Evolutionary conservation across 805 yeast species (phyloP), one percentile per base, ranked within the genome.

Genomic region (Sugiyamaella mastotermitis): DNA sequence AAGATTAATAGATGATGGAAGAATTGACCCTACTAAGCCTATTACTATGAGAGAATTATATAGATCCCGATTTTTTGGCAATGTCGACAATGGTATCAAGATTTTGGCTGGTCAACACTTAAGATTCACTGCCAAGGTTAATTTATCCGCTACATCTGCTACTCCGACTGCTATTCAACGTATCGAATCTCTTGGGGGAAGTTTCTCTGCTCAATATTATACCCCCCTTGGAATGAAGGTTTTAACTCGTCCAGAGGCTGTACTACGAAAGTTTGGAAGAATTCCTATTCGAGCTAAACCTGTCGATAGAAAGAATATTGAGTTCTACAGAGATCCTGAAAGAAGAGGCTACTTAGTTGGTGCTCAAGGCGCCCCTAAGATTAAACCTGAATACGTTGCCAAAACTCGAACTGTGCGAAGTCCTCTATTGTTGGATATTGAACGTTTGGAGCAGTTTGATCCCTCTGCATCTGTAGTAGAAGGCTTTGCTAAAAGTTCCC

Each of bases 271-370:
- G 52, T 79, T 77, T 55, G 95, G 94, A 13, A 76, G 86, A 47
- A 59, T 88, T 11, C 97, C 97, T 31, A 58, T 85, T 48, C 78
- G 75, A 37, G 87, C 97, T 1, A 76, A 87, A 60, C 98, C 98
- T 10, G 81, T 80, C 6, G 78, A 75, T 50, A 76, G 83, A 62
- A 81, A 84, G 61, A 86, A 82, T 54, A 78, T 90, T 40, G 76
- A 76, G 41, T 85, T 70, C 61, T 90, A 92, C 64, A 75, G 86
- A 34, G 72, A 77, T 56, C 71, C 72, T 2, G 77, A 68, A 25
- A 77, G 76, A 54, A 73, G 86, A 49, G 98, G 98, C 5, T 90
- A 85, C 56, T 62, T 49, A 46, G 52, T 50, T 13, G 52, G 39
- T 11, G 45, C 48, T 2, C 42, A 45, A 9, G 40, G 41, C 18